Conservation (phyloP, 805 yeast genomes). For the Kluyveromyces wickerhamii region DNA sequence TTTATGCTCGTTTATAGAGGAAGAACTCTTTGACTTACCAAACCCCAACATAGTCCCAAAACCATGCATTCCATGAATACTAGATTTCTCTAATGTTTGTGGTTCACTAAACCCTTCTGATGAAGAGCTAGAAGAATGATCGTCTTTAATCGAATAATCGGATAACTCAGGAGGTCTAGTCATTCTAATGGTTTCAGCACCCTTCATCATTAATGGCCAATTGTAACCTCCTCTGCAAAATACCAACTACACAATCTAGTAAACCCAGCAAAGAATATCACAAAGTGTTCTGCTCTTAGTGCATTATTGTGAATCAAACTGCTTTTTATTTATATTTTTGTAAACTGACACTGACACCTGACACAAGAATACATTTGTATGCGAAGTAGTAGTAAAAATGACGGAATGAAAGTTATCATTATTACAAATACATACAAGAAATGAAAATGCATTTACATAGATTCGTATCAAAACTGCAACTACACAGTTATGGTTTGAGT, state of each 20-base stretch:
- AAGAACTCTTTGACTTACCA: constrained; percentile 2
- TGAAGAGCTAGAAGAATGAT: constrained; percentile 1
- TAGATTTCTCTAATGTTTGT: not conserved
- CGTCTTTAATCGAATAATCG: constrained; percentile 3
- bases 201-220: constrained; percentile 3
- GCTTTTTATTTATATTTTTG: not conserved
- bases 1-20: not conserved
- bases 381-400: no score
- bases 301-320: no score
- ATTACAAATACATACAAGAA: no score
- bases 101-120: not conserved
- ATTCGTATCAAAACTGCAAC: no score
- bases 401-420: no score
- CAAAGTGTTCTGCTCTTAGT: no score
- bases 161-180: constrained; percentile 4
- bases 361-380: no score
- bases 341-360: constrained; percentile 1
- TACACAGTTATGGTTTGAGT: no score
- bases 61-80: not conserved
- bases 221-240: no score
- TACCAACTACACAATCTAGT: no score
- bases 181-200: constrained; percentile 4
- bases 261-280: no score
- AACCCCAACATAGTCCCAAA: constrained; percentile 1
- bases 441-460: no score